Evolutionary conservation across 78 protist genomes (phyloP).

Genomic region (Planoprotostelium fungivorum): DNA sequence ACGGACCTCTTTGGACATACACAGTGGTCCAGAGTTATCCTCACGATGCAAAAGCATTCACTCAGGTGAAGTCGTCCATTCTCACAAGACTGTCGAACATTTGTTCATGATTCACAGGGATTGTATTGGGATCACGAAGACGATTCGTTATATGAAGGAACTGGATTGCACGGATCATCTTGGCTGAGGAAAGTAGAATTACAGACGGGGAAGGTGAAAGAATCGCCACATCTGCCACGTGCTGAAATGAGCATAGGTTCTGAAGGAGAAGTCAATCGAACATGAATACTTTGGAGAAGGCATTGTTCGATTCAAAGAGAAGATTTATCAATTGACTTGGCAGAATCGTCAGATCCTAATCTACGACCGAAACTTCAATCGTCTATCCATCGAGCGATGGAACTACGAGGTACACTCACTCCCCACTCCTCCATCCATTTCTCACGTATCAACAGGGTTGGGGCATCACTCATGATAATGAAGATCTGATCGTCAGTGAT

Average conservation of each 20-base stretch:
- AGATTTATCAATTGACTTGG: slow-evolving; percentile 9
- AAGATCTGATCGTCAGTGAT: not conserved
- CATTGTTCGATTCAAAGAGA: not conserved
- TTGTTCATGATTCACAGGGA: not conserved
- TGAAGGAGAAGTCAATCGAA: not conserved
- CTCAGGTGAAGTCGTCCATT: slow-evolving; percentile 1
- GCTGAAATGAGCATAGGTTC: not conserved
- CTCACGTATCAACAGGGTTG: not conserved
- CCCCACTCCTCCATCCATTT: not conserved
- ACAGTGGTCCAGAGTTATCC: not conserved
- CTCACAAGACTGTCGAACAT: not conserved
- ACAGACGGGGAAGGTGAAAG: not conserved
- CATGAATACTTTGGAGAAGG: not conserved
- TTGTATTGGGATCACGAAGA: not conserved
- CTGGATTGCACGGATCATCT: not conserved
- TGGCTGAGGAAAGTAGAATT: not conserved
- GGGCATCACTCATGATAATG: slow-evolving; percentile 1
- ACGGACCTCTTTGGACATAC: not conserved
- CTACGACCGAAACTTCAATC: not conserved
- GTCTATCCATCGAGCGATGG: not conserved
- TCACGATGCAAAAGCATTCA: slow-evolving; percentile 3
- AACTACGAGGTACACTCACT: not conserved
- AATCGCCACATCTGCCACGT: not conserved
- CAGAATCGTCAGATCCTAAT: not conserved
- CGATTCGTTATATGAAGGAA: not conserved